Evolutionary conservation across 495 filamentous ascomycete genomes (phyloP).

Genomic region (Hypoxylon trugodes): DNA sequence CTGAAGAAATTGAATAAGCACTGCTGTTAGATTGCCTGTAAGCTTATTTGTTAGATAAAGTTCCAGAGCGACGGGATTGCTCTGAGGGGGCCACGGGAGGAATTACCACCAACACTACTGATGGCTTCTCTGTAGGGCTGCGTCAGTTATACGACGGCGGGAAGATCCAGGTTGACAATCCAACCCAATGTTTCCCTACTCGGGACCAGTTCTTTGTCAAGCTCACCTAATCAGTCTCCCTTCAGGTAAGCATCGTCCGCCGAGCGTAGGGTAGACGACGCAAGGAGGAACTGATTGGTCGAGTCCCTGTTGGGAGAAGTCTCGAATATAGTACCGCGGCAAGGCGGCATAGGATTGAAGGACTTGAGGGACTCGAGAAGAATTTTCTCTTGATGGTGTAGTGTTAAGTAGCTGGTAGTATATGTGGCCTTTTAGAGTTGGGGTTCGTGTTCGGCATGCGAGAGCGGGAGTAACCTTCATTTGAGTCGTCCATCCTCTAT

Average conservation of each 20-base stretch:
- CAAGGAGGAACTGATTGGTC: conserved; percentile 14
- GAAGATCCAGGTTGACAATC: conserved; percentile 39
- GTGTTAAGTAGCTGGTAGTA: conserved; percentile 13
- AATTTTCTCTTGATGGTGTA: conserved; percentile 28
- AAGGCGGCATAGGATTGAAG: conserved; percentile 27
- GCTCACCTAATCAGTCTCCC: conserved; percentile 29
- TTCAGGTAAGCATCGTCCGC: neutral
- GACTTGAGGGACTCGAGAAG: conserved; percentile 11
- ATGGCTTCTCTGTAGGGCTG: conserved; percentile 46
- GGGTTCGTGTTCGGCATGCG: conserved; percentile 43
- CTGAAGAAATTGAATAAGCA: conserved; percentile 19
- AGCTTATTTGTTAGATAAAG: conserved; percentile 37
- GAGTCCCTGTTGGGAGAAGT: conserved; percentile 18
- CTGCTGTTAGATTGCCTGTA: conserved; percentile 8
- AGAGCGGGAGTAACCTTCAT: conserved; percentile 43
- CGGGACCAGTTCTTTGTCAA: conserved; percentile 28
- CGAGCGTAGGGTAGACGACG: conserved; percentile 5
- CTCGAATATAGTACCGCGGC: conserved; percentile 43
- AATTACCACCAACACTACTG: conserved; percentile 31
- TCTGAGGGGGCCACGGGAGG: conserved; percentile 34
- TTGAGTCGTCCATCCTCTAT: conserved; percentile 30
- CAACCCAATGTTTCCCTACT: conserved; percentile 28
- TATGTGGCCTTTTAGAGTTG: conserved; percentile 38
- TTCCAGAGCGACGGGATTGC: conserved; percentile 26
- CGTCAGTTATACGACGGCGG: conserved; percentile 41